Percentiles rank a stretch among this genome's conserved stretches.
Evolutionary conservation across 2,329 filamentous ascomycete species (phyloP).

Genomic region (Mycosphaerella sp.): DNA sequence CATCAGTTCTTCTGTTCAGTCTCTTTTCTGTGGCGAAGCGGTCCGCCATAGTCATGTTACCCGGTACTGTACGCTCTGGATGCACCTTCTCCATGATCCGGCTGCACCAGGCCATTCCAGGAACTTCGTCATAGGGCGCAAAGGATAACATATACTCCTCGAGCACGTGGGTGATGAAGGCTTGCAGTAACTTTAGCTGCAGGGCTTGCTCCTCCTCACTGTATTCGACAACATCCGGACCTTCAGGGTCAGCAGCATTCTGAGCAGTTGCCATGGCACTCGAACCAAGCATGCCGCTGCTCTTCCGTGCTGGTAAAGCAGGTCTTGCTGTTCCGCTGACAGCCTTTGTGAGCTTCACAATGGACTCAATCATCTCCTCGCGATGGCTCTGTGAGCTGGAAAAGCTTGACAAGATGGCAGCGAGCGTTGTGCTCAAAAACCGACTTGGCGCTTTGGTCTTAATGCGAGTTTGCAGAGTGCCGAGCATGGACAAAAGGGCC

Average conservation of each 20-base stretch:
- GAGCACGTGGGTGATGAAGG: slow-evolving; percentile 70
- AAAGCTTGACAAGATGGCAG: slow-evolving; percentile 64
- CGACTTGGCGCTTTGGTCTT: slow-evolving; percentile 71
- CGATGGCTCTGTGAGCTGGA: slow-evolving; percentile 48
- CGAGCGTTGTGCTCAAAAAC: slow-evolving; percentile 70
- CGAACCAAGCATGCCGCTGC: slow-evolving; percentile 36
- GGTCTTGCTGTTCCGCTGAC: slow-evolving; percentile 63
- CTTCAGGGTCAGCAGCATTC: slow-evolving; percentile 51
- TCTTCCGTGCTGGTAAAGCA: slow-evolving; percentile 53
- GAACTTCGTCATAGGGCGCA: slow-evolving; percentile 39
- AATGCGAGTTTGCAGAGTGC: slow-evolving; percentile 65
- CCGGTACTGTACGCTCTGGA: slow-evolving; percentile 57
- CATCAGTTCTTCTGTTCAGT: slow-evolving; percentile 55
- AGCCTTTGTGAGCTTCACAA: slow-evolving; percentile 64
- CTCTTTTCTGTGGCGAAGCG: slow-evolving; percentile 58
- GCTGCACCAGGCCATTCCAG: slow-evolving; percentile 46
- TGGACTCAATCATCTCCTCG: slow-evolving; percentile 61
- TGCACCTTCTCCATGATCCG: slow-evolving; percentile 62
- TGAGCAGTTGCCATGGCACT: slow-evolving; percentile 22
- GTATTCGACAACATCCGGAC: slow-evolving; percentile 37
- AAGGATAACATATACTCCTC: slow-evolving; percentile 63
- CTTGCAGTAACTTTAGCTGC: slow-evolving; percentile 60
- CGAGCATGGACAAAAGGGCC: slow-evolving; percentile 62
- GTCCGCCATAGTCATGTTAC: slow-evolving; percentile 55
- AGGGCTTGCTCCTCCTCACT: slow-evolving; percentile 53